Percentiles rank a stretch among this genome's conserved stretches.
Conservation (phyloP, 805 yeast species). For the Sugiyamaella smithiae region DNA sequence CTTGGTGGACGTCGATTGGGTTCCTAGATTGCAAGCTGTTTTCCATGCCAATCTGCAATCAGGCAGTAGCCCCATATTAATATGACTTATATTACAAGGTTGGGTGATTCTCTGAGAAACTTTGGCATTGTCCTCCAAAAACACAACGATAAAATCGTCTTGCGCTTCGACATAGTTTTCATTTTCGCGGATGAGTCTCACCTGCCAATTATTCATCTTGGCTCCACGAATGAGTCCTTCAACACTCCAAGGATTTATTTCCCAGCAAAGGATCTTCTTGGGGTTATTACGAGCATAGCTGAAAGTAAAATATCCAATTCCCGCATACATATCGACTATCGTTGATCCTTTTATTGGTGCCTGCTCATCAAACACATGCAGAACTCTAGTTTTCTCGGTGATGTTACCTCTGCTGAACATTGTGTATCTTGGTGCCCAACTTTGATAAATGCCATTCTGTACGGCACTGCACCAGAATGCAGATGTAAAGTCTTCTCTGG, state of each 20-base stretch:
- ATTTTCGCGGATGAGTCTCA: constrained; percentile 35
- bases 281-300: constrained; percentile 61
- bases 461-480: constrained; percentile 70
- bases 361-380: constrained; percentile 32
- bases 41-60: constrained; percentile 63
- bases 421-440: constrained; percentile 82
- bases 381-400: constrained; percentile 69
- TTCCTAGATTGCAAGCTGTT: constrained; percentile 35
- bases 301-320: constrained; percentile 81
- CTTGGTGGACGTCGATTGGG: constrained; percentile 4
- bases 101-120: constrained; percentile 40
- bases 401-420: constrained; percentile 89
- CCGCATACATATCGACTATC: constrained; percentile 72
- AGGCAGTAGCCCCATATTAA: constrained; percentile 80
- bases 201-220: constrained; percentile 41
- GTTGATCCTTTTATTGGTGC: constrained; percentile 36
- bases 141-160: constrained; percentile 45
- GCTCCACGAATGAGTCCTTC: constrained; percentile 66
- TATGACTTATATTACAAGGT: constrained; percentile 45
- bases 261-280: constrained; percentile 65
- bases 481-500: constrained; percentile 40
- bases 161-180: constrained; percentile 35
- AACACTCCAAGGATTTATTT: constrained; percentile 79
- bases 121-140: constrained; percentile 59
- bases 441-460: constrained; percentile 74